Percentiles rank a stretch among this genome's conserved stretches.
Conservation (phyloP, 352 stramenopile genomes). For the Phytophthora sp. region DNA sequence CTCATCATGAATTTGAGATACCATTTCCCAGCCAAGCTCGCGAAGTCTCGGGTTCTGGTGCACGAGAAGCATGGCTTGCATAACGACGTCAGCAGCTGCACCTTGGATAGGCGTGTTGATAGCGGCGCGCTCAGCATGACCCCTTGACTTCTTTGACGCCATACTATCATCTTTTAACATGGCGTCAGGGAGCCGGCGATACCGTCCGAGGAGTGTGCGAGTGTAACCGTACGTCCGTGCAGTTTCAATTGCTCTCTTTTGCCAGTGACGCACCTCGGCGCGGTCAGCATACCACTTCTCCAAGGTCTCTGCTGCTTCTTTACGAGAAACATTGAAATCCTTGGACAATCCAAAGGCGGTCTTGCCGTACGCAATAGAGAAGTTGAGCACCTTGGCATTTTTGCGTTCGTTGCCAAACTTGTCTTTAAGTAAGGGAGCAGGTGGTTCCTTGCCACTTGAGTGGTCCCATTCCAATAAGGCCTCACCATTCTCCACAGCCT, state of each 20-base stretch:
- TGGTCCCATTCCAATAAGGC: constrained; percentile 98
- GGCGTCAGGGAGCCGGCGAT: constrained; percentile 95
- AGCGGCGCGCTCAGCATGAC: constrained; percentile 93
- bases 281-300: constrained; percentile 98
- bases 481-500: constrained; percentile 96
- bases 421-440: constrained; percentile 98
- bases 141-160: constrained; percentile 69
- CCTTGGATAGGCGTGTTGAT: constrained; percentile 99
- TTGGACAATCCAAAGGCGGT: constrained; percentile 97
- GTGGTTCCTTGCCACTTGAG: constrained; percentile 81
- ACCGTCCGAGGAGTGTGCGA: constrained; percentile 97
- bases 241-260: constrained; percentile 92
- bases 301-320: constrained; percentile 84
- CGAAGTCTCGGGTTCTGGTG: constrained; percentile 92
- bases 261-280: constrained; percentile 92
- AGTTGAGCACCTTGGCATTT: constrained; percentile 99
- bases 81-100: constrained; percentile 98
- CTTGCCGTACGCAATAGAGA: constrained; percentile 99
- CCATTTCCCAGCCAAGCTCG: constrained; percentile 96
- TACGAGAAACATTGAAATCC: constrained; percentile 80
- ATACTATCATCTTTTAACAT: constrained; percentile 72
- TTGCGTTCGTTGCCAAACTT: constrained; percentile 97
- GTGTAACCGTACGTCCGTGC: constrained; percentile 90
- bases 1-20: constrained; percentile 99
- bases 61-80: constrained; percentile 99